Base-by-base conservation (phyloP, 768 basidiomycete genomes). In the Boletus vermiculosoides region DNA sequence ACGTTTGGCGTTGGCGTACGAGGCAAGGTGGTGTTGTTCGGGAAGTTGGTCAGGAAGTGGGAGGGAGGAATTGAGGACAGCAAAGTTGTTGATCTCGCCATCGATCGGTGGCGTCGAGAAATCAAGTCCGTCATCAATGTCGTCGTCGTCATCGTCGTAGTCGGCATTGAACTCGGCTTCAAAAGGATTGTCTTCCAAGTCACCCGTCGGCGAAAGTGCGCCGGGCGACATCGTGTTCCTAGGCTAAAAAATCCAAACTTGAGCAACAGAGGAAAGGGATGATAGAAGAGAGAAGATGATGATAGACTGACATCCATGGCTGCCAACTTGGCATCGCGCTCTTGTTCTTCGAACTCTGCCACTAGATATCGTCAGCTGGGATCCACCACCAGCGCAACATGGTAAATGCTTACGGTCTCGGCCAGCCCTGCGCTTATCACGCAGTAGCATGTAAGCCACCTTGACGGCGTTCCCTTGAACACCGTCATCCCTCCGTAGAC, bases 401-500 rank as follows among this genome's bases (percentile, higher is more conserved):
- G 36, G 8, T 18, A 13, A 37, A 0, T 31, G 80, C 93, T 80
- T 65, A 96, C 94, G 75, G 69, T 94, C 92, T 71, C 88, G 83
- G 7, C 93, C 86, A 52, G 90, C 80, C 39, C 94, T 77, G 63
- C 86, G 79, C 76, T 94, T 94, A 67, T 99, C 96, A 55, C 93
- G 79, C 45, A 97, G 78, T 5, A 99, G 78, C 83, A 94, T 86
- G 73, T 98, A 99, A 0, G 96, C 94, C 8, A 99, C 94, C 74
- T 97, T 95, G 69, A 98, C 88, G 52, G 92, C 87, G 69, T 98
- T 97, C 39, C 94, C 92, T 58, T 88, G 86, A 41, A 84, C 79
- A 0, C 91, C 94, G 60, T 95, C 93, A 51, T 94, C 88, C 62
- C 85, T 76, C 57, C 88, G 81, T 59, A 98, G 73, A 66, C 87